Evolutionary conservation across 768 basidiomycete genomes (phyloP).

Genomic region (Xerocomellus intermedius): DNA sequence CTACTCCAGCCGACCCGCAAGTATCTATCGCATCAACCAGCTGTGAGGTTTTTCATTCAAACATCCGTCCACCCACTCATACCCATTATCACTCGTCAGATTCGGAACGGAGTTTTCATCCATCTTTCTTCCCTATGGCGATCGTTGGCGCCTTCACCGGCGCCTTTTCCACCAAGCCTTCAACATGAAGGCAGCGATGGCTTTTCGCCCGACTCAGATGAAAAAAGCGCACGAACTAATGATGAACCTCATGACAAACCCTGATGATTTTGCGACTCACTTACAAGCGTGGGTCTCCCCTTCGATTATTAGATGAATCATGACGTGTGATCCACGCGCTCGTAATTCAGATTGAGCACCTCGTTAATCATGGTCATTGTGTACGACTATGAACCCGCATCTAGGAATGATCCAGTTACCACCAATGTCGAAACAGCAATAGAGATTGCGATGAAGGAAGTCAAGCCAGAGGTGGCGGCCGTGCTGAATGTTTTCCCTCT

Average conservation of each 20-base stretch:
- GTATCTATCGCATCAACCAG: slow-evolving; percentile 1
- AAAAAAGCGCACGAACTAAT: slow-evolving; percentile 29
- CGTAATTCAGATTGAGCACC: slow-evolving; percentile 2
- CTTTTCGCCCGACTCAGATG: slow-evolving; percentile 32
- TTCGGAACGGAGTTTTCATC: slow-evolving; percentile 16
- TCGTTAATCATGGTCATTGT: slow-evolving; percentile 12
- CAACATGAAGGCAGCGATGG: slow-evolving; percentile 19
- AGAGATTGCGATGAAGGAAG: slow-evolving; percentile 1
- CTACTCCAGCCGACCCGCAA: slow-evolving; percentile 12
- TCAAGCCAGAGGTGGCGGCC: slow-evolving; percentile 10
- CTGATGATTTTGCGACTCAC: slow-evolving; percentile 22
- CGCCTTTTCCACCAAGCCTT: slow-evolving; percentile 36
- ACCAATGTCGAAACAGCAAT: slow-evolving; percentile 10
- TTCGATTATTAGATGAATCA: background rate
- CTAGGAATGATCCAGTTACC: slow-evolving; percentile 10
- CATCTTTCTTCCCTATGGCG: slow-evolving; percentile 20
- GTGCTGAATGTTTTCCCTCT: slow-evolving; percentile 3
- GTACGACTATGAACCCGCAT: slow-evolving; percentile 7
- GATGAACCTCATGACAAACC: slow-evolving; percentile 21
- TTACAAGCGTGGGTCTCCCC: slow-evolving; percentile 8
- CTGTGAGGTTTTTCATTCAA: background rate
- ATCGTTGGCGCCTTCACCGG: slow-evolving; percentile 22
- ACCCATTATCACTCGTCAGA: background rate
- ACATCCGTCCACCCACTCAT: background rate
- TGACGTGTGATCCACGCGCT: background rate